Conservation (phyloP, 2,329 filamentous ascomycete genomes). For the Scytalidium sp. region DNA sequence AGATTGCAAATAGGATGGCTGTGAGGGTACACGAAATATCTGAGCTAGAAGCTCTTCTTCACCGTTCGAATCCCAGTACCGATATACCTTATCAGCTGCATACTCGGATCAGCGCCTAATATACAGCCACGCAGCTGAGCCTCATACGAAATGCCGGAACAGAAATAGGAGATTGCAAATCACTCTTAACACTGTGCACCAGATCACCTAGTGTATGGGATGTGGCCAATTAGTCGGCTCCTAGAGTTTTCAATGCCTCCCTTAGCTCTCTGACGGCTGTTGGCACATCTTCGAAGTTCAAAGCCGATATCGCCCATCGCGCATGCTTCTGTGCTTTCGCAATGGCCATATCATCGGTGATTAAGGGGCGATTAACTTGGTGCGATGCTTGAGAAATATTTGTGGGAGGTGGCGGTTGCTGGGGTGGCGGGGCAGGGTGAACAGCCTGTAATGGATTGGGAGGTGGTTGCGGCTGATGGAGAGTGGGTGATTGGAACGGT, state of each 20-base stretch:
- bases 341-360: slow-evolving; percentile 67
- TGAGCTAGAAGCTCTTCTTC: too few relatives aligned
- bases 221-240: slow-evolving; percentile 21
- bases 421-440: slow-evolving; percentile 1
- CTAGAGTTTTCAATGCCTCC: slow-evolving; percentile 57
- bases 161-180: too few relatives aligned
- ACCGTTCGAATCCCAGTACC: too few relatives aligned
- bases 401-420: slow-evolving; percentile 15
- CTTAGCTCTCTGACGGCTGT: slow-evolving; percentile 85
- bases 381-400: slow-evolving; percentile 14
- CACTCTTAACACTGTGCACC: too few relatives aligned
- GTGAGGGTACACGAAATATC: too few relatives aligned
- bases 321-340: slow-evolving; percentile 89
- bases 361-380: slow-evolving; percentile 36
- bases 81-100: too few relatives aligned
- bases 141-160: too few relatives aligned
- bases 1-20: too few relatives aligned
- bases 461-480: slow-evolving; percentile 2
- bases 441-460: not conserved
- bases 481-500: slow-evolving; percentile 13
- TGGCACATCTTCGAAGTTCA: slow-evolving; percentile 93
- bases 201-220: not conserved
- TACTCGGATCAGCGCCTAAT: too few relatives aligned
- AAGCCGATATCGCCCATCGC: slow-evolving; percentile 91
- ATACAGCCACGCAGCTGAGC: too few relatives aligned